phyloP scores from a whole-genome alignment of 2,329 filamentous ascomycete genomes.

The Botrytis aclada region DNA sequence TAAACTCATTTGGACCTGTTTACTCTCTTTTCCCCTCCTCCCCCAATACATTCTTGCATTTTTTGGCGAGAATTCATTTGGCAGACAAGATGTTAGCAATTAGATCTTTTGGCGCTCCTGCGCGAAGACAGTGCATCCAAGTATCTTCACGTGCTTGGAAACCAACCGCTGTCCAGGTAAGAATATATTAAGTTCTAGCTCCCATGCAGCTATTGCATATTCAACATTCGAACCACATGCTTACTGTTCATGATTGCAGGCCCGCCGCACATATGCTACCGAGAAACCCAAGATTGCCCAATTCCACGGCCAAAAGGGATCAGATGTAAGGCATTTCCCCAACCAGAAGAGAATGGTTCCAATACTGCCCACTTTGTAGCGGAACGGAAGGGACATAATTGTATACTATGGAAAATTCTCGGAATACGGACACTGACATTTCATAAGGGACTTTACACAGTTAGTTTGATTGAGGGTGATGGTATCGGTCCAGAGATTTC shows the following conservation, averaged over 20 bases:
- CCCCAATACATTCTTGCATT: constrained; percentile 1
- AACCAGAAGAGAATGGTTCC: constrained; percentile 19
- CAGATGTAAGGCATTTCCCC: constrained; percentile 63
- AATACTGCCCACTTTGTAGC: neutral
- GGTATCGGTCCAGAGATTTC: constrained; percentile 98
- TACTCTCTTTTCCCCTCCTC: constrained; percentile 21
- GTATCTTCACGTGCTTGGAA: constrained; percentile 57
- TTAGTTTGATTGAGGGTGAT: constrained; percentile 97
- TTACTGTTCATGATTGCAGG: constrained; percentile 40
- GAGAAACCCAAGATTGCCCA: constrained; percentile 73
- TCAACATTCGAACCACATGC: constrained; percentile 15
- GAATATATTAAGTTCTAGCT: constrained; percentile 29
- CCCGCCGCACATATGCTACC: constrained; percentile 61
- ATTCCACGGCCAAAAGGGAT: constrained; percentile 87
- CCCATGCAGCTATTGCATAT: constrained; percentile 20
- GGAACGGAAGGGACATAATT: constrained; percentile 28
- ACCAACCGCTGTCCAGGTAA: constrained; percentile 55
- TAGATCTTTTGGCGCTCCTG: constrained; percentile 72
- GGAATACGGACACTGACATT: constrained; percentile 26
- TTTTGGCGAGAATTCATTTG: constrained; percentile 10
- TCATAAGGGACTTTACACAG: constrained; percentile 82
- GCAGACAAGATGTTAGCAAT: constrained; percentile 72
- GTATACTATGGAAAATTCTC: constrained; percentile 17
- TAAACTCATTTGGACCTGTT: constrained; percentile 20
- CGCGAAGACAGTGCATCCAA: constrained; percentile 75